Evolutionary conservation across 176 grass and related monocot genomes (phyloP).

Genomic region (Tuctoria greenei): DNA sequence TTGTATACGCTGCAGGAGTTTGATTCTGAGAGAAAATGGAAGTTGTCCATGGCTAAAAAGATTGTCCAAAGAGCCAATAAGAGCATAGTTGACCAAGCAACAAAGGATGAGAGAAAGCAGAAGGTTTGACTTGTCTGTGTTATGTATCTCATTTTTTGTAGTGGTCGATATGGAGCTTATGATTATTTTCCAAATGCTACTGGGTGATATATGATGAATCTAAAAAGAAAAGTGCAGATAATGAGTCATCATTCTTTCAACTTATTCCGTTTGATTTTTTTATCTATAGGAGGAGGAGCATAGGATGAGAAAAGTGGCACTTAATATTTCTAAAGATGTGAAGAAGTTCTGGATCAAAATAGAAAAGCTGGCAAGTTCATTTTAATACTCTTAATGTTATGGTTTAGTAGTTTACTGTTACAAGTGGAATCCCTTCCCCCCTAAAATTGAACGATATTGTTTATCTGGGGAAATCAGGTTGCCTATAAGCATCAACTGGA

Average conservation of each 20-base stretch:
- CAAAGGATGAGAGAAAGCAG: conserved; percentile 85
- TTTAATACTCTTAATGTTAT: conserved; percentile 5
- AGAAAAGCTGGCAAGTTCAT: conserved; percentile 84
- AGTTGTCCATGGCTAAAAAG: conserved; percentile 88
- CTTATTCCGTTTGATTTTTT: conserved; percentile 17
- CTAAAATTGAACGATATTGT: conserved; percentile 27
- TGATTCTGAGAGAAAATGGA: conserved; percentile 99
- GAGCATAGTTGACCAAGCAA: conserved; percentile 73
- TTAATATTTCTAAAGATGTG: conserved; percentile 98
- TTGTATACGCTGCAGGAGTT: conserved; percentile 65
- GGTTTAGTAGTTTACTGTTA: background rate
- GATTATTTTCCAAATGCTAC: conserved; percentile 9
- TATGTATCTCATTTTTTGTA: conserved; percentile 12
- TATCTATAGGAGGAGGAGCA: conserved; percentile 82
- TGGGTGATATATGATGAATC: conserved; percentile 7
- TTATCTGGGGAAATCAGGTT: conserved; percentile 54
- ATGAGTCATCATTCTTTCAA: background rate
- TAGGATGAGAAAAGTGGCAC: conserved; percentile 80
- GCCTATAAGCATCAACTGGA: conserved; percentile 95
- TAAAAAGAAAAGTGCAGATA: conserved; percentile 12
- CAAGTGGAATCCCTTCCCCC: background rate
- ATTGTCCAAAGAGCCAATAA: conserved; percentile 82
- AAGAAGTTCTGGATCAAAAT: conserved; percentile 99
- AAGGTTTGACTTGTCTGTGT: conserved; percentile 57
- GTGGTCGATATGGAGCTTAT: background rate